Percentiles rank a stretch among this genome's conserved stretches.
Evolutionary conservation across 225 moss, liverwort and hornwort genomes (phyloP).

Genomic region (Lunularia cruciata): DNA sequence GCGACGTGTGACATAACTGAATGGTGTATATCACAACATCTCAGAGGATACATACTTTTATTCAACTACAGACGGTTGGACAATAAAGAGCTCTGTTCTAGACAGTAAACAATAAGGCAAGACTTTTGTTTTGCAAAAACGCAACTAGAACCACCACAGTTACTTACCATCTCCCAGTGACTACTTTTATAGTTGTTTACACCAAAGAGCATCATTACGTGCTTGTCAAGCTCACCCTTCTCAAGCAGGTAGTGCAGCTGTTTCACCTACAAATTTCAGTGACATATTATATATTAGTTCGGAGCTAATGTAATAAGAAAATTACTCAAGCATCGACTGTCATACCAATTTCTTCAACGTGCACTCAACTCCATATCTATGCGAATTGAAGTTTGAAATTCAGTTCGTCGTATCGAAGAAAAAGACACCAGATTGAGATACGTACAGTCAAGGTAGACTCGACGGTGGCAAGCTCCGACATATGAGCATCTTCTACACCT

Average conservation of each 20-base stretch:
- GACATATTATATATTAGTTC: slow-evolving; percentile 25
- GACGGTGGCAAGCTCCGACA: slow-evolving; percentile 51
- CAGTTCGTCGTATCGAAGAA: no score
- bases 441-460: slow-evolving; percentile 43
- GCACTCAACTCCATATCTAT: no score
- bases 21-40: no score
- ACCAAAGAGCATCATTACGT: slow-evolving; percentile 62
- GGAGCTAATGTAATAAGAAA: no score
- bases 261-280: slow-evolving; percentile 46
- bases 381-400: no score
- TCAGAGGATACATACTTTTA: not conserved
- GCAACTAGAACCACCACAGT: no score
- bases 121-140: no score
- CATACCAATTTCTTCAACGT: no score
- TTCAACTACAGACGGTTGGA: not conserved
- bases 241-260: slow-evolving; percentile 31
- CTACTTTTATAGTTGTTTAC: slow-evolving; percentile 52
- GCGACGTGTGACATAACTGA: no score
- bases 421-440: not conserved
- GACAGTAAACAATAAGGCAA: no score
- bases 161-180: slow-evolving; percentile 56
- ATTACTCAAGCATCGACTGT: not conserved
- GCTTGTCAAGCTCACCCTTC: slow-evolving; percentile 53
- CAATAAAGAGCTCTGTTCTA: no score
- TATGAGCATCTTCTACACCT: slow-evolving; percentile 61